Base-by-base conservation (phyloP, 345 rosid species). In the Noccaea bulbosa region DNA sequence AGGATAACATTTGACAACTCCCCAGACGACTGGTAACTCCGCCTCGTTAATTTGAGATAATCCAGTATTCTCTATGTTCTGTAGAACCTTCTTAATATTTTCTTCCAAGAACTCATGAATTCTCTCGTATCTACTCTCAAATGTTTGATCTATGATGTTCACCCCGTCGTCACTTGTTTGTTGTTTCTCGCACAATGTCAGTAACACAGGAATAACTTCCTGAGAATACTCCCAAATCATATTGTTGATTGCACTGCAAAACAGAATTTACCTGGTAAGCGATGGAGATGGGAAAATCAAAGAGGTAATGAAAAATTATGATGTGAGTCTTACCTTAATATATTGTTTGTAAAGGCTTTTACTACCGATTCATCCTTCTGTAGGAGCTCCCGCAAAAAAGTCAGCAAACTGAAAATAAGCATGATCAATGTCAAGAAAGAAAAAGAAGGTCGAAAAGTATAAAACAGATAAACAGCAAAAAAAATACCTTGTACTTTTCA, bases 1-100 rank as follows among this genome's bases (percentile, higher is more conserved):
- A 41, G 94, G 91, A 83, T 77, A 88, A 83, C 97, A 89, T 35
- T 79, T 76, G 49, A 87, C 76, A 30, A 70, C 77, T 82, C 88
- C 95, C 96, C 97, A 89, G 22, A 89, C 76, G 47, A 53, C 43
- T 76, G 96, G 86, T 83, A 93, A 73, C 58, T 79, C 69, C 32
- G 76, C 50, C 64, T 72, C 63, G 41, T 77, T 81, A 74, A 82
- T 54, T 50, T 67, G 71, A 52, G 79, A 51, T 72, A 77, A 76
- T 40, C 77, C 68, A 27, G 53, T 33, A 41, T 72, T 71, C 64
- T 73, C 71, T 46, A 77, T 70, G 69, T 70, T 75, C 65, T 82
- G 76, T 67, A 78, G 67, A 69, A 48, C 49, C 56, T 44, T 71
- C 52, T 65, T 41, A 17, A 89, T 64, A 33, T 74, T 41, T 45